Evolutionary conservation across 2,329 filamentous ascomycete genomes (phyloP), one percentile per base, ranked within the genome.

Genomic region (Diaporthe longicolla): DNA sequence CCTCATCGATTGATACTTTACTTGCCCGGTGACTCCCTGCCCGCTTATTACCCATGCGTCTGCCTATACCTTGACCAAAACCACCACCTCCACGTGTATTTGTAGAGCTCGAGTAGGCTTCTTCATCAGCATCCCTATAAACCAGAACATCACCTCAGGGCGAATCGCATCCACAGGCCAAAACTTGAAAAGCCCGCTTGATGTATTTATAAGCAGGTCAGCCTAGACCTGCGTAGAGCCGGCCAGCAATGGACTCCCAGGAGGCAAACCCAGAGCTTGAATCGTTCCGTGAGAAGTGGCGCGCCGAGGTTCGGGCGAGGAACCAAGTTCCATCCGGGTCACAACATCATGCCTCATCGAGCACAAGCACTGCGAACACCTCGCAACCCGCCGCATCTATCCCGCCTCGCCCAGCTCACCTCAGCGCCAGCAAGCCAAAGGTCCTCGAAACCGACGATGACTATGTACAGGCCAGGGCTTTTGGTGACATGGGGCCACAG

Each of bases 241-340:
- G 43, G 26, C 21, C 37, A 66, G 19, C 43, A 29, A 81, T 81
- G 80, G 76, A 76, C 48, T 57, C 78, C 11, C 71, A 85, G 77
- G 83, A 86, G 72, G 82, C 88, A 63, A 88, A 90, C 81, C 88
- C 92, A 68, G 95, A 97, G 82, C 90, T 98, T 75, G 94, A 97
- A 83, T 92, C 90, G 59, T 98, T 98, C 84, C 92, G 96, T 77
- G 89, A 91, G 80, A 89, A 95, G 87, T 98, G 95, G 95, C 91
- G 91, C 74, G 93, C 94, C 78, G 95, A 98, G 81, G 93, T 97
- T 9, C 80, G 86, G 65, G 82, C 83, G 3, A 86, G 80, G 75
- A 80, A 82, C 70, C 40, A 80, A 21, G 66, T 66, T 48, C 10
- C 77, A 13, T 68, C 72, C 29, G 43, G 55, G 4, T 54, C 59